A percentile compares a stretch with the other conserved stretches of the same genome.
These are phyloP conservation scores for Vaccinium vitisidaea DNA, from an alignment of 148 eudicot genomes.

Conservation along the genomic window DNA sequence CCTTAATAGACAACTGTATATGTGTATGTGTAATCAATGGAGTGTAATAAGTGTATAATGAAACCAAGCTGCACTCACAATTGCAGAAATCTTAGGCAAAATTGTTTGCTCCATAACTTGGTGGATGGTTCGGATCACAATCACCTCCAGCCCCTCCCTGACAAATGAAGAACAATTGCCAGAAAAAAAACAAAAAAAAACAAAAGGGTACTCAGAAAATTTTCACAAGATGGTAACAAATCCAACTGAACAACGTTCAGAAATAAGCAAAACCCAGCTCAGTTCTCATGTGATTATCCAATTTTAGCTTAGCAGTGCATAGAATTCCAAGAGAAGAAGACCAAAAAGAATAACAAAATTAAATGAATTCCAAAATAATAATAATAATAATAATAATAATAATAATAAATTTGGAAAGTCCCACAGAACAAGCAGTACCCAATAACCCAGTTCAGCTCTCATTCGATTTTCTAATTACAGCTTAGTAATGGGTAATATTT, in stretches of 20 bases:
- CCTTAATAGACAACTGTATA: not conserved
- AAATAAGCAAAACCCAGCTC: not conserved
- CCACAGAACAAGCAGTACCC: not conserved
- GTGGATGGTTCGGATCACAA: not conserved
- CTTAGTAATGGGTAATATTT: not conserved
- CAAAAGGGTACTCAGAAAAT: not conserved
- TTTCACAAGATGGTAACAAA: not conserved
- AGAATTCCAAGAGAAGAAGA: not conserved
- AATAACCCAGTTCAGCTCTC: conserved; percentile 1
- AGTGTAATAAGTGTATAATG: not conserved
- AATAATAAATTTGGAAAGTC: not conserved
- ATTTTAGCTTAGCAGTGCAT: not conserved
- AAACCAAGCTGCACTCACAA: not conserved
- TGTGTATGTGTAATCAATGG: not conserved
- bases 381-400: not conserved
- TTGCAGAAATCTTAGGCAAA: not conserved
- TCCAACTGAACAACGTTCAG: not conserved
- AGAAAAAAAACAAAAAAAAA: not conserved
- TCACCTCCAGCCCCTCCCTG: not conserved
- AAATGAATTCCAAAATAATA: too few species aligned
- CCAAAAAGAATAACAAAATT: too few species aligned
- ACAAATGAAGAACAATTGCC: not conserved
- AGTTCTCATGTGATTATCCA: not conserved
- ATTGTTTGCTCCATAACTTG: not conserved
- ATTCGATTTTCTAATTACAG: not conserved